These are phyloP conservation scores for Cladosporium cucumerinum DNA, from an alignment of 2,329 filamentous ascomycete genomes.

Conservation along the genomic window DNA sequence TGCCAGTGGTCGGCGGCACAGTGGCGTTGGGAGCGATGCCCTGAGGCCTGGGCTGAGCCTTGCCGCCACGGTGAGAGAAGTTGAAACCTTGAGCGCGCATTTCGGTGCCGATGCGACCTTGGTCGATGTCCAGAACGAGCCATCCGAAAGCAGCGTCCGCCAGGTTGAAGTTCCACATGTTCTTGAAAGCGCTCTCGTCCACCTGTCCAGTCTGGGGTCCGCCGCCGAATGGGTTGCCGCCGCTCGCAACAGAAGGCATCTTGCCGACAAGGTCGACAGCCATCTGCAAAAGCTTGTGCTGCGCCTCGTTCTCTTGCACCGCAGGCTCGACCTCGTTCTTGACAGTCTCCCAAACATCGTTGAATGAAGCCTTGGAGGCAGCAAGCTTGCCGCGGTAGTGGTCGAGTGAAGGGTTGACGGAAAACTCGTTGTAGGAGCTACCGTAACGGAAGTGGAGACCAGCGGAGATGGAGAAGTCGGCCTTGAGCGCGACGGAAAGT, in stretches of 20 bases:
- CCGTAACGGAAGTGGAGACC: slow-evolving; percentile 98
- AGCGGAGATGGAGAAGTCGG: slow-evolving; percentile 96
- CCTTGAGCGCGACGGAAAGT: slow-evolving; percentile 93
- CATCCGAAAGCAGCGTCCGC: slow-evolving; percentile 97
- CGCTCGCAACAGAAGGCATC: slow-evolving; percentile 93
- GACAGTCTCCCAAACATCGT: slow-evolving; percentile 98
- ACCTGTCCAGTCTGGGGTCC: slow-evolving; percentile 80
- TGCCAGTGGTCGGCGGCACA: slow-evolving; percentile 37
- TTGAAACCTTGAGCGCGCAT: slow-evolving; percentile 99
- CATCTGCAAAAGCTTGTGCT: slow-evolving; percentile 87
- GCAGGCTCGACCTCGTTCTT: slow-evolving; percentile 93
- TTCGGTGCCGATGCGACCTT: slow-evolving; percentile 93
- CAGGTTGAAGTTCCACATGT: slow-evolving; percentile 99
- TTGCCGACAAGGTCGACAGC: slow-evolving; percentile 93
- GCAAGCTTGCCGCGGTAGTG: slow-evolving; percentile 98
- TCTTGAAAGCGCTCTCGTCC: slow-evolving; percentile 98
- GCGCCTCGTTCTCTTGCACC: slow-evolving; percentile 87
- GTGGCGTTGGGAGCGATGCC: slow-evolving; percentile 36
- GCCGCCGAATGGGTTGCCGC: slow-evolving; percentile 94
- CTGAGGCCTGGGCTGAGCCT: slow-evolving; percentile 49
- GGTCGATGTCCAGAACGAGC: slow-evolving; percentile 90
- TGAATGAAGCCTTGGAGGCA: slow-evolving; percentile 96
- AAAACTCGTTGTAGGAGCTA: slow-evolving; percentile 99
- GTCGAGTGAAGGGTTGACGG: slow-evolving; percentile 94
- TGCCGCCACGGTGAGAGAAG: slow-evolving; percentile 90